A percentile compares a stretch with the other conserved stretches of the same genome.
Conservation (phyloP, 1,284 basidiomycete species). For the Phlebopus sp. region DNA sequence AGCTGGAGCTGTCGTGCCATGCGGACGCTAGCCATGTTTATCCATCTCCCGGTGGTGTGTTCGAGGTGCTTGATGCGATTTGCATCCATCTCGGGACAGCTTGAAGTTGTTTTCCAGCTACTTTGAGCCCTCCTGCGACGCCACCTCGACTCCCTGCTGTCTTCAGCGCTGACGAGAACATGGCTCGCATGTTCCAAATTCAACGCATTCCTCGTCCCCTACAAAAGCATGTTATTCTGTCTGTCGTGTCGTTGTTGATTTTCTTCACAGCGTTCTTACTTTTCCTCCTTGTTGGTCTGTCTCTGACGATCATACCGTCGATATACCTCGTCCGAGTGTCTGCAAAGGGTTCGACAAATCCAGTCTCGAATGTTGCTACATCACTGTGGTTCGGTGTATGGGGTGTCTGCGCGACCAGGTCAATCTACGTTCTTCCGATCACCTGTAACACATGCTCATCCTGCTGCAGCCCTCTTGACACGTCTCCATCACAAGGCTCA, state of each 20-base stretch:
- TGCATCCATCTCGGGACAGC: not conserved
- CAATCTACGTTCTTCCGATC: not conserved
- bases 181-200: slow-evolving; percentile 14
- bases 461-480: slow-evolving; percentile 12
- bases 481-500: slow-evolving; percentile 24
- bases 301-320: slow-evolving; percentile 68
- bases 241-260: slow-evolving; percentile 42
- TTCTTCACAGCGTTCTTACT: slow-evolving; percentile 63
- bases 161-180: slow-evolving; percentile 9
- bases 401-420: slow-evolving; percentile 68
- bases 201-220: slow-evolving; percentile 34
- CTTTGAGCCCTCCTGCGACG: not conserved
- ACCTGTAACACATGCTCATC: not conserved
- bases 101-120: not conserved
- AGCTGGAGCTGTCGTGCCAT: slow-evolving; percentile 1
- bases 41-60: not conserved
- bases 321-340: slow-evolving; percentile 65
- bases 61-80: not conserved
- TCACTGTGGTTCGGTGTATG: slow-evolving; percentile 70
- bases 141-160: not conserved
- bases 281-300: slow-evolving; percentile 70
- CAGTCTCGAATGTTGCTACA: slow-evolving; percentile 53
- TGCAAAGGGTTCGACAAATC: slow-evolving; percentile 35
- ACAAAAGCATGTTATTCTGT: slow-evolving; percentile 44
- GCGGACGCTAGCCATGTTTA: not conserved